Conservation (phyloP, 2,329 filamentous ascomycete genomes). For the Hypomyces perniciosus region DNA sequence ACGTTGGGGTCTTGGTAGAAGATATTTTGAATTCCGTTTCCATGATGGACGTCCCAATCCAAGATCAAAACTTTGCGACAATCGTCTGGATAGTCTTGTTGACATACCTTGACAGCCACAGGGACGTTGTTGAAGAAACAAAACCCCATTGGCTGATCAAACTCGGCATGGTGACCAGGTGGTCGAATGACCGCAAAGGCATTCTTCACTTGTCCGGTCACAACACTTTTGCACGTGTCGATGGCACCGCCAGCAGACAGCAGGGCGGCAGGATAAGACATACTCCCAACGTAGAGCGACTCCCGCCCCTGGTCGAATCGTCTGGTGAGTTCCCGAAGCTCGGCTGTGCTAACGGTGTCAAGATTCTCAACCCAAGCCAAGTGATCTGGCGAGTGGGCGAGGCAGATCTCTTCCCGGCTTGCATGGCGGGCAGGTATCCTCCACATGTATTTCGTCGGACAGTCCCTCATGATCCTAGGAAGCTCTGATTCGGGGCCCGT, state of each 20-base stretch:
- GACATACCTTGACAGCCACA: conserved; percentile 83
- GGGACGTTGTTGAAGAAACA: conserved; percentile 98
- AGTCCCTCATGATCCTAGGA: conserved; percentile 43
- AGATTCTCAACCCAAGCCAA: conserved; percentile 67
- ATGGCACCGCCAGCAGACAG: conserved; percentile 90
- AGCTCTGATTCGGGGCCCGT: conserved; percentile 51
- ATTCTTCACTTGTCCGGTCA: conserved; percentile 79
- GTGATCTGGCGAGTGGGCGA: conserved; percentile 73
- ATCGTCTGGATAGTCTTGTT: conserved; percentile 67
- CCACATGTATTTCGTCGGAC: conserved; percentile 59
- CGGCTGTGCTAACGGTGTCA: conserved; percentile 48
- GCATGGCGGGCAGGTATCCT: conserved; percentile 75
- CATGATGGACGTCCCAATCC: conserved; percentile 80
- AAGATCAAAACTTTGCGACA: conserved; percentile 89
- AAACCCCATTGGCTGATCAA: conserved; percentile 81
- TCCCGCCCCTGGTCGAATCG: conserved; percentile 59
- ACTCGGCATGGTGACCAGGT: conserved; percentile 91
- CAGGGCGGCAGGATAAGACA: conserved; percentile 74
- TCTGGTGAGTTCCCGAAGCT: conserved; percentile 62
- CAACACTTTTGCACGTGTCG: conserved; percentile 90
- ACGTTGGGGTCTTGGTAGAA: conserved; percentile 95
- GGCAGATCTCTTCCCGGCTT: conserved; percentile 69
- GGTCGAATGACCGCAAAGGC: conserved; percentile 93
- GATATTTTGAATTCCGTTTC: conserved; percentile 93
- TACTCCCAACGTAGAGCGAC: conserved; percentile 75